phyloP scores from a whole-genome alignment of 768 basidiomycete genomes.

The Lactarius deliciosus region DNA sequence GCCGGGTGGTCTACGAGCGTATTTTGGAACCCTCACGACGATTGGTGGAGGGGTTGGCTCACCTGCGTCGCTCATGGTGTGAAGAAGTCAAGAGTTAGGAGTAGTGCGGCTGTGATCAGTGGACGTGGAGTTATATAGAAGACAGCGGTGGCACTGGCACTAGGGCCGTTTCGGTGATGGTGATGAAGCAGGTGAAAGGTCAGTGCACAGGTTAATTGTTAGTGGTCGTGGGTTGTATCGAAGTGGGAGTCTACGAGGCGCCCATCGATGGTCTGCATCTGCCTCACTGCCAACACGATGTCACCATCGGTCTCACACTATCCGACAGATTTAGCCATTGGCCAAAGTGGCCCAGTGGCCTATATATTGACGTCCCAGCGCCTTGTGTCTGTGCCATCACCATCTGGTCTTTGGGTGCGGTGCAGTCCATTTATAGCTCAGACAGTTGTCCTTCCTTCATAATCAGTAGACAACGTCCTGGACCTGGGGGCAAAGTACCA shows the following conservation, averaged over 20 bases:
- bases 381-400: background rate
- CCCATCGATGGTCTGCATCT: too few relatives aligned
- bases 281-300: background rate
- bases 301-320: background rate
- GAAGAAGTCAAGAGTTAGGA: background rate
- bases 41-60: background rate
- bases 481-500: too few relatives aligned
- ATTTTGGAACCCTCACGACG: background rate
- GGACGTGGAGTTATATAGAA: constrained; percentile 1
- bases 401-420: background rate
- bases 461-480: too few relatives aligned
- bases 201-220: background rate
- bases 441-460: too few relatives aligned
- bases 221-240: background rate
- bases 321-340: background rate
- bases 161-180: background rate
- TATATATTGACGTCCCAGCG: background rate
- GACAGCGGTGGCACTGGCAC: background rate
- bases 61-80: constrained; percentile 18
- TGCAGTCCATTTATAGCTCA: too few relatives aligned
- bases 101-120: background rate
- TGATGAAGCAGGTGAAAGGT: background rate
- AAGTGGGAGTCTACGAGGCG: background rate
- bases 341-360: background rate
- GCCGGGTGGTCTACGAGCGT: constrained; percentile 40